Evolutionary conservation across 73 alveolate species (phyloP).

Genomic region (Uronychia binucleata): DNA sequence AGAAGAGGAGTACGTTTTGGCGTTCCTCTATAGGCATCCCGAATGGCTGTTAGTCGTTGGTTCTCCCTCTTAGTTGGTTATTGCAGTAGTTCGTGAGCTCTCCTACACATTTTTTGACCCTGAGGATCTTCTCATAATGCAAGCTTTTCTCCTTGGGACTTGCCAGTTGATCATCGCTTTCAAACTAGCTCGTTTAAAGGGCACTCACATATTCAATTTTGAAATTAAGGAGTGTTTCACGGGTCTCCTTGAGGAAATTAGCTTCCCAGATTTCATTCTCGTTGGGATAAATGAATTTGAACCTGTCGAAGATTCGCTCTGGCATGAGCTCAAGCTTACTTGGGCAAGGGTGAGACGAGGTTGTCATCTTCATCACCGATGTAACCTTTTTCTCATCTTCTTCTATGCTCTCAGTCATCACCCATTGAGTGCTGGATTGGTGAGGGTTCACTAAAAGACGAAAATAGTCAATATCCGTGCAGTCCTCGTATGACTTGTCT

Average conservation of each 20-base stretch:
- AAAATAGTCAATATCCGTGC: neutral
- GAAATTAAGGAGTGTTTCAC: neutral
- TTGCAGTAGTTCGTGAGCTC: neutral
- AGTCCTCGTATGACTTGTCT: neutral
- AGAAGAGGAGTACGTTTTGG: neutral
- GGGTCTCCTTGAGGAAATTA: neutral
- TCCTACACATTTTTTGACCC: neutral
- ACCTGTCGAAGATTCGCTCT: neutral
- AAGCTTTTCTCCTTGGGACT: no score
- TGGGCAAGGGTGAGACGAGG: neutral
- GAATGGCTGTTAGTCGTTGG: neutral
- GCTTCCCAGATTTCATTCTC: neutral
- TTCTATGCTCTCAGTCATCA: neutral
- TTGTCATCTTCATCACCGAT: neutral
- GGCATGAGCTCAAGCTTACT: neutral
- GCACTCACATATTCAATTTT: no score
- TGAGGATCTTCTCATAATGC: neutral
- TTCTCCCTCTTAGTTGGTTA: neutral
- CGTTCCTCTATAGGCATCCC: neutral
- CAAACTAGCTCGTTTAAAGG: no score
- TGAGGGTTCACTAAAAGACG: neutral
- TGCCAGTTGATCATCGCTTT: no score
- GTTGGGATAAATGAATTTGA: neutral
- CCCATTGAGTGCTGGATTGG: neutral
- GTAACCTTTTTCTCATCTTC: neutral